phyloP scores from a whole-genome alignment of 2,329 filamentous ascomycete species.

The Aspergillus fructus region DNA sequence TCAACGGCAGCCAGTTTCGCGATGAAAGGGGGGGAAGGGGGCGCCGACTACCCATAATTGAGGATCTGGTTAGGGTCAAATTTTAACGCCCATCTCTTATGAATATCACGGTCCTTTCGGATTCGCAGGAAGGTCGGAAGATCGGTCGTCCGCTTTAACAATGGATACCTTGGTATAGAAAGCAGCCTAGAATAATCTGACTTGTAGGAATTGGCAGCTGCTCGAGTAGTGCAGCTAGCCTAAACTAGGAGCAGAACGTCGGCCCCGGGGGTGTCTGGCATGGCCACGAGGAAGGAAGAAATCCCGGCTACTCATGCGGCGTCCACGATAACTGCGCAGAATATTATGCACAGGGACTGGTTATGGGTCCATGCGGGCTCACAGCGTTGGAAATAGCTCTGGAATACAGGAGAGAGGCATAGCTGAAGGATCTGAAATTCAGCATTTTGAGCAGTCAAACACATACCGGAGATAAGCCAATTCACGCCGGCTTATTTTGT shows the following conservation, averaged over 20 bases:
- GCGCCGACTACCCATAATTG: not conserved
- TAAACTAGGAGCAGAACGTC: not conserved
- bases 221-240: slow-evolving; percentile 6
- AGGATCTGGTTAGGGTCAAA: not conserved
- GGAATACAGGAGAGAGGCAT: not conserved
- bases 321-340: slow-evolving; percentile 2
- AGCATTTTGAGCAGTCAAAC: not conserved
- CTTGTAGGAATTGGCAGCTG: not conserved
- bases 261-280: not conserved
- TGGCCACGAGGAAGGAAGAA: slow-evolving; percentile 1
- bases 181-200: not conserved
- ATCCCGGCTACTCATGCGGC: slow-evolving; percentile 2
- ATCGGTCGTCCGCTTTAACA: not conserved
- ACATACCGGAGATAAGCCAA: not conserved
- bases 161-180: not conserved
- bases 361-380: not conserved
- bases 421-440: not conserved
- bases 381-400: not conserved
- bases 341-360: not conserved
- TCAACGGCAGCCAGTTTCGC: not conserved
- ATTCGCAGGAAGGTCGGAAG: not conserved
- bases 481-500: not conserved
- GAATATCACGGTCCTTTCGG: not conserved
- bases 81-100: not conserved
- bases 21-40: not conserved